phyloP scores from a whole-genome alignment of 1,139 yeast genomes.

The Blastobotrys buckinghamii region DNA sequence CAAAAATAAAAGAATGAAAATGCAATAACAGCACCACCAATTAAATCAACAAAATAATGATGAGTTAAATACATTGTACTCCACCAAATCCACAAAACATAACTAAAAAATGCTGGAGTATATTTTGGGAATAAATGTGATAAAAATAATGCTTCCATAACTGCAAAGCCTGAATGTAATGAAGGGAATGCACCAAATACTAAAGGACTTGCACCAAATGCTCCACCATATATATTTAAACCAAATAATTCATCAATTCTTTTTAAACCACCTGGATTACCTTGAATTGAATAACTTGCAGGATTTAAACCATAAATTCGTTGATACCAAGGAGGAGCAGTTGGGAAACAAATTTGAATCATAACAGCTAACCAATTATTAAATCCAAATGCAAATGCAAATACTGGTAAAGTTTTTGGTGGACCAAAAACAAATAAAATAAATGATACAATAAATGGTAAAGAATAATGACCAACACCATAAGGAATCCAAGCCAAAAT shows the following conservation, averaged over 20 bases:
- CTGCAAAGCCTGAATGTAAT: conserved; percentile 87
- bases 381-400: conserved; percentile 95
- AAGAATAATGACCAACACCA: conserved; percentile 82
- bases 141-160: conserved; percentile 85
- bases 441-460: conserved; percentile 83
- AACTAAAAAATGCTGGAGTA: conserved; percentile 58
- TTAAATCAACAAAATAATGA: conserved; percentile 87
- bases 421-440: conserved; percentile 84
- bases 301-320: conserved; percentile 78
- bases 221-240: conserved; percentile 77
- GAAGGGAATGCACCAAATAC: conserved; percentile 99
- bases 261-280: conserved; percentile 94
- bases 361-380: conserved; percentile 85
- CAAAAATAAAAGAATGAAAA: conserved; percentile 66
- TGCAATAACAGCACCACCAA: conserved; percentile 81
- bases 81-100: conserved; percentile 97
- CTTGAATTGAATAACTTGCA: conserved; percentile 87
- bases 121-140: conserved; percentile 72
- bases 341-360: conserved; percentile 78
- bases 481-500: conserved; percentile 94
- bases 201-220: conserved; percentile 81
- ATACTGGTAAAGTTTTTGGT: conserved; percentile 79
- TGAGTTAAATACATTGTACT: conserved; percentile 95
- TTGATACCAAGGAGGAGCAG: conserved; percentile 99
- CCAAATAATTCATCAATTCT: conserved; percentile 82